Percentiles rank a stretch among this genome's conserved stretches.
Conservation (phyloP, 768 basidiomycete genomes). For the Rhizopogon sp. region DNA sequence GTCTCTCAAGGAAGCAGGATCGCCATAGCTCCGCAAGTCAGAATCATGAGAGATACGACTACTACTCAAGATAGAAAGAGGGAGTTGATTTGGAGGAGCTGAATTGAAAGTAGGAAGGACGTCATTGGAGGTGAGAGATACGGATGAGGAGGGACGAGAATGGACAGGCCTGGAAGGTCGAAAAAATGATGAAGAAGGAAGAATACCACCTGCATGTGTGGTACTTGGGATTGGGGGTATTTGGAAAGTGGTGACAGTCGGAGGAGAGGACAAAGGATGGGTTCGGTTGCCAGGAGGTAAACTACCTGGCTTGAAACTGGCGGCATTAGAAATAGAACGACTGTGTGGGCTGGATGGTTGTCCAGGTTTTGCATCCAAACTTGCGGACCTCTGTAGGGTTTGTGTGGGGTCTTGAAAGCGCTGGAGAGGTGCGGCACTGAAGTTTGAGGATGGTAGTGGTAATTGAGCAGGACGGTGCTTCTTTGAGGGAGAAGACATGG, state of each 20-base stretch:
- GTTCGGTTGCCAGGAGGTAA: conserved; percentile 9
- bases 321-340: conserved; percentile 6
- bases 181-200: conserved; percentile 78
- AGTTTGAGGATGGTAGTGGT: conserved; percentile 11
- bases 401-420: conserved; percentile 6
- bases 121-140: conserved; percentile 25
- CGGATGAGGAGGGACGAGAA: conserved; percentile 37
- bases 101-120: conserved; percentile 25
- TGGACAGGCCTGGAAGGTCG: conserved; percentile 59
- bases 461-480: conserved; percentile 10
- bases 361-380: conserved; percentile 4
- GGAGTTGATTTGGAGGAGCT: conserved; percentile 27
- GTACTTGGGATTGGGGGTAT: conserved; percentile 19
- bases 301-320: conserved; percentile 13
- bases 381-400: conserved; percentile 6
- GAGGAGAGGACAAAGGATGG: conserved; percentile 21
- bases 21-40: conserved; percentile 27
- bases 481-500: neutral
- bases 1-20: conserved; percentile 16
- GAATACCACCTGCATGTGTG: conserved; percentile 70
- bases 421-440: conserved; percentile 11
- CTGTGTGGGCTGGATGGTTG: neutral
- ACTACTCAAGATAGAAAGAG: conserved; percentile 35
- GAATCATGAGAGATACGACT: conserved; percentile 35
- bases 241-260: conserved; percentile 21